Evolutionary conservation across 257 asterid species (phyloP).

Genomic region (Coffea eugenioides): DNA sequence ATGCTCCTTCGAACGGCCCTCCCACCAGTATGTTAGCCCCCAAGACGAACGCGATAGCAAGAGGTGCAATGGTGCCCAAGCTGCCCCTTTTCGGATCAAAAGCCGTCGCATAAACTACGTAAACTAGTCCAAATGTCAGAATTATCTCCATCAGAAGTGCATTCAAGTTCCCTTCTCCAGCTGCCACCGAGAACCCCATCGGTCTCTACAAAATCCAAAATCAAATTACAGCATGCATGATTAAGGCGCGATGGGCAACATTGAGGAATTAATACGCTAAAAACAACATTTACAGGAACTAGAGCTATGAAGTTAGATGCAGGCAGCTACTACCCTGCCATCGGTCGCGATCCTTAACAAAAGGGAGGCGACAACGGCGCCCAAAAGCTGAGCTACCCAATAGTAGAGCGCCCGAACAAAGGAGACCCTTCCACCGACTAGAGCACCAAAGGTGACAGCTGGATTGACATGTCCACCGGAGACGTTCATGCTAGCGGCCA

Average conservation of each 20-base stretch:
- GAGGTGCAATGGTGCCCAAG: constrained; percentile 76
- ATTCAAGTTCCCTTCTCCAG: constrained; percentile 58
- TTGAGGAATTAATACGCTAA: no score
- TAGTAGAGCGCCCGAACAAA: constrained; percentile 73
- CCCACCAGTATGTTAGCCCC: constrained; percentile 88
- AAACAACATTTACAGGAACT: neutral
- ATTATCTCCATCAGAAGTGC: constrained; percentile 80
- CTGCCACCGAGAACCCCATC: constrained; percentile 62
- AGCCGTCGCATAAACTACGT: constrained; percentile 75
- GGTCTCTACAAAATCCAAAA: constrained; percentile 65
- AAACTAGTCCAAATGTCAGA: constrained; percentile 74
- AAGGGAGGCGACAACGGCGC: constrained; percentile 69
- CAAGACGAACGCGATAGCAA: constrained; percentile 80
- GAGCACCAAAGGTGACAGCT: constrained; percentile 89
- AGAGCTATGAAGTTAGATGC: no score
- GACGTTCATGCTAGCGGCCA: constrained; percentile 79
- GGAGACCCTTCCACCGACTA: constrained; percentile 81
- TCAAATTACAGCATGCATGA: neutral
- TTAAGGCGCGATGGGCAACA: no score
- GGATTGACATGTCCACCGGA: constrained; percentile 96
- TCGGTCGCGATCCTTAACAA: constrained; percentile 59
- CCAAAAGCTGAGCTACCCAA: constrained; percentile 95
- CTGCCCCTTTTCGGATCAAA: constrained; percentile 80
- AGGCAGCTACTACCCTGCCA: constrained; percentile 43
- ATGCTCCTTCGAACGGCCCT: constrained; percentile 85